Evolutionary conservation across 1,139 yeast species (phyloP).

Genomic region (Scheffersomyces cryptocercus): DNA sequence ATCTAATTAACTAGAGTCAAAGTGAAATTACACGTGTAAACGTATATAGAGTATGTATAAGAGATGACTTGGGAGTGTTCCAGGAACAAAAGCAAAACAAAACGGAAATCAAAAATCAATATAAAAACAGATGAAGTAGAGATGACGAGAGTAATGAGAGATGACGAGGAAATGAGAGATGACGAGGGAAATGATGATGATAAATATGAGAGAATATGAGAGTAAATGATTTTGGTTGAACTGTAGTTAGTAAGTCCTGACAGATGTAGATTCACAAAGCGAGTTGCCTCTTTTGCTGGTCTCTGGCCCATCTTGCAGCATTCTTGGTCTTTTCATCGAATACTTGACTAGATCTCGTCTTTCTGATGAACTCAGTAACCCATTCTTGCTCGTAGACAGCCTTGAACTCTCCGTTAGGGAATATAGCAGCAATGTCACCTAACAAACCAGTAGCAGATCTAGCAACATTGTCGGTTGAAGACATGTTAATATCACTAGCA

Average conservation of each 20-base stretch:
- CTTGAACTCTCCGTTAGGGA: conserved; percentile 70
- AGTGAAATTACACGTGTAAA: not conserved
- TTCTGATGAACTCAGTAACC: conserved; percentile 76
- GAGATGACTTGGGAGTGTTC: not conserved
- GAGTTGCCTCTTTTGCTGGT: conserved; percentile 67
- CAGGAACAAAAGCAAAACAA: not conserved
- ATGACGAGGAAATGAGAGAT: conserved; percentile 10
- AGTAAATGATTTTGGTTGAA: not conserved
- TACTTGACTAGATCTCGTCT: conserved; percentile 62
- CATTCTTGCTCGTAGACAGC: conserved; percentile 68
- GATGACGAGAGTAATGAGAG: conserved; percentile 10
- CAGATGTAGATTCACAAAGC: conserved; percentile 4
- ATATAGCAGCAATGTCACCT: conserved; percentile 92
- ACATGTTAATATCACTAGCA: conserved; percentile 59
- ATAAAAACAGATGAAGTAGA: conserved; percentile 7
- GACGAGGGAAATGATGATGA: conserved; percentile 3
- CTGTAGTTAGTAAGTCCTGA: not conserved
- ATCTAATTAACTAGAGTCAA: too few relatives aligned
- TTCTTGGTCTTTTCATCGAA: conserved; percentile 72
- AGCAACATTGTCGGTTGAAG: conserved; percentile 63
- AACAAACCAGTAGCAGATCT: conserved; percentile 83
- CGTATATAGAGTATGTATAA: conserved; percentile 1
- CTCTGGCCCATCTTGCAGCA: conserved; percentile 96
- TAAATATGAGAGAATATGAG: conserved; percentile 4
- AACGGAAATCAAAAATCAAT: conserved; percentile 4